Evolutionary conservation across 2,329 filamentous ascomycete genomes (phyloP).

Genomic region (Saccharata proteae): DNA sequence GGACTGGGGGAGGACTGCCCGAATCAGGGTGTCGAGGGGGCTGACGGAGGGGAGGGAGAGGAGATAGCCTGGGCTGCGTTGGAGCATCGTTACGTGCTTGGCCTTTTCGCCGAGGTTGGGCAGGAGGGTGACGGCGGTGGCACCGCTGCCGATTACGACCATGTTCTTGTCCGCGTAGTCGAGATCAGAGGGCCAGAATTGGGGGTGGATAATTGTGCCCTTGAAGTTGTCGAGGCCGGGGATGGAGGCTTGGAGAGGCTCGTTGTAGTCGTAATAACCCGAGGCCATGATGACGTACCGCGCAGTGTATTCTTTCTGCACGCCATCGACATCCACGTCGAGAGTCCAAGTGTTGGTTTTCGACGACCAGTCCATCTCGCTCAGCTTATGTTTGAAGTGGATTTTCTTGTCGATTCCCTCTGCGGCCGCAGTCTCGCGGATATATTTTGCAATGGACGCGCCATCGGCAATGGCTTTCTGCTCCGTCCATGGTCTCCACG

Average conservation of each 20-base stretch:
- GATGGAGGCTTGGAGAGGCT: slow-evolving; percentile 45
- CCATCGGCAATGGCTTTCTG: slow-evolving; percentile 34
- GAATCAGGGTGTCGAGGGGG: slow-evolving; percentile 25
- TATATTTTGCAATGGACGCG: slow-evolving; percentile 31
- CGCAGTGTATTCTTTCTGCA: slow-evolving; percentile 23
- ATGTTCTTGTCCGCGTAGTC: slow-evolving; percentile 56
- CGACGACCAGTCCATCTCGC: slow-evolving; percentile 32
- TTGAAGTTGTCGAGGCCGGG: slow-evolving; percentile 56
- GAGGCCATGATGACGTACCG: slow-evolving; percentile 47
- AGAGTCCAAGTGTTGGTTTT: slow-evolving; percentile 37
- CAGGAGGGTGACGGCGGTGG: slow-evolving; percentile 66
- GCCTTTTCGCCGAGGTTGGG: slow-evolving; percentile 54
- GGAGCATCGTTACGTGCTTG: slow-evolving; percentile 61
- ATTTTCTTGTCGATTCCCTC: slow-evolving; percentile 37
- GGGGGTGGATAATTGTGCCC: slow-evolving; percentile 54
- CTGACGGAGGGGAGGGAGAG: slow-evolving; percentile 39
- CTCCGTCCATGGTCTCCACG: slow-evolving; percentile 57
- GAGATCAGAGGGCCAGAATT: slow-evolving; percentile 62
- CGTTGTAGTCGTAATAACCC: slow-evolving; percentile 64
- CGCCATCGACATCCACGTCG: slow-evolving; percentile 24
- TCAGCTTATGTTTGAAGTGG: slow-evolving; percentile 30
- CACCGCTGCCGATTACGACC: slow-evolving; percentile 64
- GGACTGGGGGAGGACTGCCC: slow-evolving; percentile 34
- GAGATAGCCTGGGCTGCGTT: slow-evolving; percentile 64
- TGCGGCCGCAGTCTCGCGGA: slow-evolving; percentile 29